Conservation (phyloP, 352 stramenopile species). For the Blastocystis sp. region DNA sequence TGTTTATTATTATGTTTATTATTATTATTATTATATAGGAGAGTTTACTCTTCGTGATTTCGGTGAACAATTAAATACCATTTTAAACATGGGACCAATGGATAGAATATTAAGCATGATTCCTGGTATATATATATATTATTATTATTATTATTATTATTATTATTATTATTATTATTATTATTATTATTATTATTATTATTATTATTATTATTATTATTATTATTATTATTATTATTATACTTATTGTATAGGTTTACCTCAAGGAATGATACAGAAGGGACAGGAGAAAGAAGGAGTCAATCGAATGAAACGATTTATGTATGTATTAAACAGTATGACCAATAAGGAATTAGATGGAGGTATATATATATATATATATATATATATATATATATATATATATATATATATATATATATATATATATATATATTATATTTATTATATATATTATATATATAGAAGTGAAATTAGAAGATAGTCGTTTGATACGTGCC, state of each 20-base stretch:
- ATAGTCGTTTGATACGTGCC: background rate
- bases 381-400: background rate
- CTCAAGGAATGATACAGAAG: slow-evolving; percentile 43
- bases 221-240: too few relatives aligned
- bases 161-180: too few relatives aligned
- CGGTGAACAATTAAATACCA: slow-evolving; percentile 90
- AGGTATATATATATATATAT: slow-evolving; percentile 49
- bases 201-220: too few relatives aligned
- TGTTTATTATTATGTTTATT: too few relatives aligned
- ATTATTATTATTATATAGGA: slow-evolving; percentile 38
- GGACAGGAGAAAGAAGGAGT: slow-evolving; percentile 69
- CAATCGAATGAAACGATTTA: slow-evolving; percentile 75
- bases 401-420: background rate
- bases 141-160: too few relatives aligned
- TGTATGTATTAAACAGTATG: slow-evolving; percentile 99
- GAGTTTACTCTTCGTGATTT: slow-evolving; percentile 91
- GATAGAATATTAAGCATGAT: slow-evolving; percentile 97
- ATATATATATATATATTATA: background rate
- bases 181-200: too few relatives aligned
- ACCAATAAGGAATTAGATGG: slow-evolving; percentile 81
- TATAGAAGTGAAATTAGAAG: slow-evolving; percentile 15
- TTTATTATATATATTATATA: background rate
- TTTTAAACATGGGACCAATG: slow-evolving; percentile 88
- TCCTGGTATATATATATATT: slow-evolving; percentile 74
- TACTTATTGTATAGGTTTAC: too few relatives aligned